Evolutionary conservation across 139 green algal genomes (phyloP).

Genomic region (Mesotaenium endlicherianum): DNA sequence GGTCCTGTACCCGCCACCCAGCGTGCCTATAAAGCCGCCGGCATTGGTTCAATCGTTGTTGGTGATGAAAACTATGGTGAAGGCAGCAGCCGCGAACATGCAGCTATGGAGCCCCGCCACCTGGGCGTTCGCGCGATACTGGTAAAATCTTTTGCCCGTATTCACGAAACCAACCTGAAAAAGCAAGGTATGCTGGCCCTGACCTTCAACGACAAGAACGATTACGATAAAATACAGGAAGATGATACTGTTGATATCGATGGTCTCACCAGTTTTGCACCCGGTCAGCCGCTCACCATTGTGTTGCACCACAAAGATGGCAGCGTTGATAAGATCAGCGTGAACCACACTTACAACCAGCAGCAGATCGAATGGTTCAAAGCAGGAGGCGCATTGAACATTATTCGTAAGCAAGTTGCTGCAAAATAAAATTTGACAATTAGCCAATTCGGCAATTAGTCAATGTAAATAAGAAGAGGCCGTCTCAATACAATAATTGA

Average conservation of each 20-base stretch:
- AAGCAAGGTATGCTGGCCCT: constrained; percentile 65
- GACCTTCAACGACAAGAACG: constrained; percentile 77
- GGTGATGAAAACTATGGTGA: too few species aligned
- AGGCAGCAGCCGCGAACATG: too few species aligned
- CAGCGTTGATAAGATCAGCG: constrained; percentile 73
- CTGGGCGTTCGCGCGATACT: too few species aligned
- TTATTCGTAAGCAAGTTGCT: too few species aligned
- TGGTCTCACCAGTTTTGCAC: constrained; percentile 75
- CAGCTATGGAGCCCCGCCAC: too few species aligned
- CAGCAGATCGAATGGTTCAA: constrained; percentile 95
- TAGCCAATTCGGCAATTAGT: too few species aligned
- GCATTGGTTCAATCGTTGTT: too few species aligned
- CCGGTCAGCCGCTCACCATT: constrained; percentile 77
- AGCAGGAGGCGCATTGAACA: constrained; percentile 83
- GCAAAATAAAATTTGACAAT: too few species aligned
- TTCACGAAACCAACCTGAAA: constrained; percentile 98
- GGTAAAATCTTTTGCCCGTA: constrained; percentile 92
- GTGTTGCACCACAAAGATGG: constrained; percentile 74
- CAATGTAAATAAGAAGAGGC: too few species aligned
- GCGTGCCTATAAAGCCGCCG: constrained; percentile 85
- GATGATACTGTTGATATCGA: constrained; percentile 75
- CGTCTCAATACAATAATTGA: too few species aligned
- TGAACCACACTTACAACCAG: constrained; percentile 96
- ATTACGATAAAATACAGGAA: constrained; percentile 86
- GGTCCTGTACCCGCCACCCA: constrained; percentile 66